Evolutionary conservation across 768 basidiomycete genomes (phyloP), one percentile per base, ranked within the genome.

Genomic region (Suillus fuscotomentosus): DNA sequence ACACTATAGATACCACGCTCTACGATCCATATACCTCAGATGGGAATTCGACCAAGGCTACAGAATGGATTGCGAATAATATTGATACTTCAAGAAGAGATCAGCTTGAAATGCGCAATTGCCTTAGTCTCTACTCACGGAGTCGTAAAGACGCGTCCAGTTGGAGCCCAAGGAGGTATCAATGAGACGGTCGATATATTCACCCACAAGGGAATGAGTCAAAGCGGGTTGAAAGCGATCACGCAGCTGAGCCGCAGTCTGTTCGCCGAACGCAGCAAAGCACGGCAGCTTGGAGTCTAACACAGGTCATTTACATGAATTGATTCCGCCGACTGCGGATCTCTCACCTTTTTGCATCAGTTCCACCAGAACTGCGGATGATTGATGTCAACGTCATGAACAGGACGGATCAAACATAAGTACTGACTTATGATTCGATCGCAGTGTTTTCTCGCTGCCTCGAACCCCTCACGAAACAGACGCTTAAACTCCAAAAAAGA

Each of bases 131-230:
- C 7, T 39, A 71, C 90, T 71, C 71, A 94, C 93, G 65, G 94
- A 97, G 77, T 99, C 97, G 74, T 99, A 99, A 41, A 99, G 77
- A 68, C 95, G 83, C 43, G 97, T 99, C 91, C 96, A 99, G 66
- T 92, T 89, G 39, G 94, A 96, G 14, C 94, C 95, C 54, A 97
- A 79, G 0, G 96, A 97, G 62, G 84, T 91, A 66, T 97, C 89
- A 67, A 99, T 91, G 53, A 99, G 81, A 55, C 89, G 82, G 68
- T 98, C 94, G n/a, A 97, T 84, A 71, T 97, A 88, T 42, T 95
- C 93, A 50, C 88, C 94, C 36, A 96, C 89, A 42, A 91, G 82
- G 50, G 82, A 84, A 67, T 96, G 92, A 0, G 95, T 95, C 39
- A 98, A 81, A 4, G 89, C 88, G 36, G 97, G 91, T 71, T 97